phyloP scores from a whole-genome alignment of 345 rosid genomes.

The Rhodomyrtus tomentosa region DNA sequence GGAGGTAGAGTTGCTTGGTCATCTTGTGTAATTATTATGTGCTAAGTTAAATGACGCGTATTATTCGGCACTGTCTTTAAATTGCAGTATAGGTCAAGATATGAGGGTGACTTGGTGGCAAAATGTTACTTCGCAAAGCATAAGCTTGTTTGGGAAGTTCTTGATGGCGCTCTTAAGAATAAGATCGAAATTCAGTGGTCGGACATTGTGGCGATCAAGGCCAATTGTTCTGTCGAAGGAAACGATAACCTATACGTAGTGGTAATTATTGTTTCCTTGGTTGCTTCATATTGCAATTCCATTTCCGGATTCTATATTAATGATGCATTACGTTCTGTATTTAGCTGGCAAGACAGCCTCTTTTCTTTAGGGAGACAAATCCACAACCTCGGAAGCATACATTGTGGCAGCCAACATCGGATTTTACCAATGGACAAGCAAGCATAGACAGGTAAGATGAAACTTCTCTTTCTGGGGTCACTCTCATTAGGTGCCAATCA shows the following conservation, averaged over 20 bases:
- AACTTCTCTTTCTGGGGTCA: background rate
- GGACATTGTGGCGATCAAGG: slow-evolving; percentile 55
- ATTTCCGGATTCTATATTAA: background rate
- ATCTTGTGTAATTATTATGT: background rate
- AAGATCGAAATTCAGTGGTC: slow-evolving; percentile 84
- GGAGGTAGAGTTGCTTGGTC: slow-evolving; percentile 38
- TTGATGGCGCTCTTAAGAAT: slow-evolving; percentile 67
- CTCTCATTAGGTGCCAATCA: background rate
- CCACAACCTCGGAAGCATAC: slow-evolving; percentile 78
- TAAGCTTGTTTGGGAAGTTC: slow-evolving; percentile 76
- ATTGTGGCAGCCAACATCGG: slow-evolving; percentile 65
- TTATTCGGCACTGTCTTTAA: no score
- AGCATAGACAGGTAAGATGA: slow-evolving; percentile 41
- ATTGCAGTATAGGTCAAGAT: slow-evolving; percentile 46
- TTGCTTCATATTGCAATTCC: background rate
- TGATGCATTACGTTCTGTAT: background rate
- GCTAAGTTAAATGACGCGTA: background rate
- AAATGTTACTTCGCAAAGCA: slow-evolving; percentile 75
- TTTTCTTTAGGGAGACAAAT: slow-evolving; percentile 65
- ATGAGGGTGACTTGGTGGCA: slow-evolving; percentile 69
- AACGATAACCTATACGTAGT: slow-evolving; percentile 45
- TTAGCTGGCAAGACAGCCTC: slow-evolving; percentile 70
- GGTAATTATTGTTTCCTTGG: slow-evolving; percentile 22
- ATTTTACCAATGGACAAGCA: slow-evolving; percentile 64
- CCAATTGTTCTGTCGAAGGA: slow-evolving; percentile 28